Evolutionary conservation across 768 basidiomycete species (phyloP), one percentile per base, ranked within the genome.

Genomic region (Lactarius sanguifluus): DNA sequence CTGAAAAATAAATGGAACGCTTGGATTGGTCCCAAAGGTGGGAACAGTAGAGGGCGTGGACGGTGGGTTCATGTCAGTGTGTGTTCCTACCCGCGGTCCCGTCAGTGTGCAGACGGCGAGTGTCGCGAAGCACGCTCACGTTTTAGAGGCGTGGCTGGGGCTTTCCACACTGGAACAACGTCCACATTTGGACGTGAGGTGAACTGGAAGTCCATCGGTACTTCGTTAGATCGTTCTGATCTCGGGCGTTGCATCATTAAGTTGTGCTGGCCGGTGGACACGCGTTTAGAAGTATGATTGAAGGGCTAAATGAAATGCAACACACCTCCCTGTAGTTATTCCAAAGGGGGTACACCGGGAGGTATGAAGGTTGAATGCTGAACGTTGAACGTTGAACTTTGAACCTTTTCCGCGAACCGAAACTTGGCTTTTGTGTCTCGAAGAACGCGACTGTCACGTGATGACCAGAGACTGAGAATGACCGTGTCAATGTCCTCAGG

Each of bases 181-280:
- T 76, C 74, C 62, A 74, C 80, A 67, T 75, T 83, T 18, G 84
- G 82, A 30, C 91, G 82, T 70, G 86, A 85, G 10, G 91, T 93
- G 79, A 88, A 93, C 74, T 93, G 86, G 76, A 87, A 94, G 76
- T 94, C 92, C 92, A 94, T 94, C 5, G 92, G 92, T 3, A 88
- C 90, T 73, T 93, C 92, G 58, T 80, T 90, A 15, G 88, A 89
- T 71, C 88, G 83, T 62, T 78, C 75, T 61, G 70, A 66, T 57
- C 52, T 41, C n/a, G 40, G 45, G 36, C 45, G 52, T 67, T 62
- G 60, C 32, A 57, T 57, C 68, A 69, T 67, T 20, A 23, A 8
- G n/a, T 47, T 18, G 58, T 6, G 59, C 64, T 54, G 41, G 62
- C 62, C 23, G 62, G 58, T 23, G 59, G 34, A 67, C 66, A 67